These are phyloP conservation scores for Gracilaria caudata DNA, from an alignment of 23 red algal species.

Conservation along the genomic window DNA sequence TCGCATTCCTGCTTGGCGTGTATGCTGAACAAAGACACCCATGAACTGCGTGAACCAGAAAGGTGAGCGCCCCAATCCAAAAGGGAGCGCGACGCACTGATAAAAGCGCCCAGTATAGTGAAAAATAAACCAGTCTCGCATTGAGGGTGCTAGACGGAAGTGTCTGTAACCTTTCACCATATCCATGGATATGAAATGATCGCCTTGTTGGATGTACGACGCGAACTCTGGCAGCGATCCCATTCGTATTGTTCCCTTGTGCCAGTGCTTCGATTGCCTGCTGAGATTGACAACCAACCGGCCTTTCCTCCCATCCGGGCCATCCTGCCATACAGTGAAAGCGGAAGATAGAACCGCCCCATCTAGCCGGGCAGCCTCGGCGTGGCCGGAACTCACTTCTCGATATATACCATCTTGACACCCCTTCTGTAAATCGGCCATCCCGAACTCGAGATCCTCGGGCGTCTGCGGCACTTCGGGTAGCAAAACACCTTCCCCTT, in stretches of 20 bases:
- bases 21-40: neutral
- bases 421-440: neutral
- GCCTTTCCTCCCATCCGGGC: neutral
- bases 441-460: neutral
- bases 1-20: neutral
- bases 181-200: conserved; percentile 28
- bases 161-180: conserved; percentile 47
- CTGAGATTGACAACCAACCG: conserved; percentile 8
- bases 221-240: conserved; percentile 37
- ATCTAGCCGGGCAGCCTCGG: neutral
- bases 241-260: neutral
- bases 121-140: conserved; percentile 62
- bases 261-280: conserved; percentile 26
- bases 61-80: conserved; percentile 15
- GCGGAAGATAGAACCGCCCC: conserved; percentile 11
- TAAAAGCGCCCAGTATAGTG: conserved; percentile 19
- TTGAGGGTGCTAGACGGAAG: conserved; percentile 18
- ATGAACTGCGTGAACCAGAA: conserved; percentile 38
- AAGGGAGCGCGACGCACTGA: conserved; percentile 27
- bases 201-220: neutral
- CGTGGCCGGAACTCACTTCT: neutral
- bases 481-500: neutral
- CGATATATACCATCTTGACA: neutral
- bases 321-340: conserved; percentile 37
- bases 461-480: conserved; percentile 4